Evolutionary conservation across 2,329 filamentous ascomycete genomes (phyloP).

Genomic region (Nigrospora sphaerica): DNA sequence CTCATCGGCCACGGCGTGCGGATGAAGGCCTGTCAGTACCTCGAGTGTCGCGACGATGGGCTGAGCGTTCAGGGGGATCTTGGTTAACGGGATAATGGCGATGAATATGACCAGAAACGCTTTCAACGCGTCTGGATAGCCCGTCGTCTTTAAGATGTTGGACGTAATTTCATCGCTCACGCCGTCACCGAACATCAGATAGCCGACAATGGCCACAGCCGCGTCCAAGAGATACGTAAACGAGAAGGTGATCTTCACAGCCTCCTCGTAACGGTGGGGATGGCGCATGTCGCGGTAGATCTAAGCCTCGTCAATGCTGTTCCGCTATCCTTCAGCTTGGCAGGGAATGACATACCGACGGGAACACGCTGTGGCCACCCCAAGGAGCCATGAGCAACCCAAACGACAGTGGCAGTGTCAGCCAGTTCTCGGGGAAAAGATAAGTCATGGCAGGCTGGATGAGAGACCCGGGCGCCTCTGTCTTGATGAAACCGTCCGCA

Average conservation of each 20-base stretch:
- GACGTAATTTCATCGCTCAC: conserved; percentile 85
- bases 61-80: conserved; percentile 84
- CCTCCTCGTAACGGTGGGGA: conserved; percentile 67
- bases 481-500: conserved; percentile 80
- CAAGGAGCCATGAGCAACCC: conserved; percentile 78
- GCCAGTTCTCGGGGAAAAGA: conserved; percentile 80
- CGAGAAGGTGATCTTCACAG: conserved; percentile 72
- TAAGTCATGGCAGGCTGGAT: conserved; percentile 73
- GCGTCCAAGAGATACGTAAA: conserved; percentile 82
- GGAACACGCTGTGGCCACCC: conserved; percentile 65
- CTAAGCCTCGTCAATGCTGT: conserved; percentile 18
- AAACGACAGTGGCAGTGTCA: conserved; percentile 78
- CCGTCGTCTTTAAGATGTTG: conserved; percentile 70
- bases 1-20: conserved; percentile 35
- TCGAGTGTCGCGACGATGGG: conserved; percentile 84
- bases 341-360: conserved; percentile 21
- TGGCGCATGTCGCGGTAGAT: conserved; percentile 61
- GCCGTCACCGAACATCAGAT: conserved; percentile 91
- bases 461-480: conserved; percentile 72
- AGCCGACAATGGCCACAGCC: conserved; percentile 72
- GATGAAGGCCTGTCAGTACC: conserved; percentile 65
- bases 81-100: conserved; percentile 88
- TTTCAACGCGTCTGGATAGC: conserved; percentile 69
- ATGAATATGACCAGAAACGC: conserved; percentile 79
- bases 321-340: too few species aligned